Evolutionary conservation across 345 rosid species (phyloP).

Genomic region (Eutrema japonicum): DNA sequence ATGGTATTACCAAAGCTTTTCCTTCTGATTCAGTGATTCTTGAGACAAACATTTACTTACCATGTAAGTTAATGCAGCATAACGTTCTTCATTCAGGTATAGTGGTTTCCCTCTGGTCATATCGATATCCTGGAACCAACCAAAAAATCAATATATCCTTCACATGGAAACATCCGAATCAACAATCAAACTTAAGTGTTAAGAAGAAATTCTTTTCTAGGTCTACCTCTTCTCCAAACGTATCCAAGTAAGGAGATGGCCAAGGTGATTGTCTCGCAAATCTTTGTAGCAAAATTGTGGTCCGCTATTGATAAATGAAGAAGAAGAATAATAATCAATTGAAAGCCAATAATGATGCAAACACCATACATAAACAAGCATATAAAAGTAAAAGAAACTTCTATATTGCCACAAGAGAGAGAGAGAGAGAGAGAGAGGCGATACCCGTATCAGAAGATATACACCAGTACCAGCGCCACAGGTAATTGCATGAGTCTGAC

Average conservation of each 20-base stretch:
- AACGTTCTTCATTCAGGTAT: conserved; percentile 95
- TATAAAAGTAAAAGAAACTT: neutral
- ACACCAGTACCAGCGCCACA: conserved; percentile 93
- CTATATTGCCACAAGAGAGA: neutral
- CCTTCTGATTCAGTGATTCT: neutral
- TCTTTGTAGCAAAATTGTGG: conserved; percentile 81
- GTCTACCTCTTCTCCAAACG: conserved; percentile 92
- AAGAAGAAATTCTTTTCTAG: neutral
- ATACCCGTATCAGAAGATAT: conserved; percentile 81
- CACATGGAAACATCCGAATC: neutral
- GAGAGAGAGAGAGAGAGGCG: neutral
- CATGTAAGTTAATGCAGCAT: conserved; percentile 81
- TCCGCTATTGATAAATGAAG: conserved; percentile 53
- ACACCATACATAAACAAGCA: conserved; percentile 9
- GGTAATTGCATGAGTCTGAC: conserved; percentile 66
- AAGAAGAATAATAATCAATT: conserved; percentile 27
- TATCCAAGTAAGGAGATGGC: conserved; percentile 95
- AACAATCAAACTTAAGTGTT: neutral
- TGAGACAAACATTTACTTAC: conserved; percentile 48
- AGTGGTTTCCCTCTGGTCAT: conserved; percentile 85
- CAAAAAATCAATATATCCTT: conserved; percentile 1
- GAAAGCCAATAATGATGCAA: conserved; percentile 12
- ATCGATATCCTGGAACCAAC: conserved; percentile 61
- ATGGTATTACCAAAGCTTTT: neutral
- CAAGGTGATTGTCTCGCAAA: conserved; percentile 82